Conservation (phyloP, 2,329 filamentous ascomycete genomes). For the Talaromyces sp. region DNA sequence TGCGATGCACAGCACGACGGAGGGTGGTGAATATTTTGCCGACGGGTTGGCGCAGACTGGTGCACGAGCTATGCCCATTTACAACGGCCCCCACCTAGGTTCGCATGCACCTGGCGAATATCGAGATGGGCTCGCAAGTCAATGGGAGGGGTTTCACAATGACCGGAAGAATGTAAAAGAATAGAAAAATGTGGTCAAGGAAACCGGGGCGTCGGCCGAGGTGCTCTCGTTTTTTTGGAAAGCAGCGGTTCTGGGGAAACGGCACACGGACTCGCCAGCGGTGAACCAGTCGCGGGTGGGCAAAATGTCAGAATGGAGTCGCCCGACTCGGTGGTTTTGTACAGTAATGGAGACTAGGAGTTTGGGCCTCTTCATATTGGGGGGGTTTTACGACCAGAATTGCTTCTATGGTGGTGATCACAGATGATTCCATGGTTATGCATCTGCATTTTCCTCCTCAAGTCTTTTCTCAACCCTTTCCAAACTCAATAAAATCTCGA, state of each 20-base stretch:
- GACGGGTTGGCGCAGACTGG: slow-evolving; percentile 20
- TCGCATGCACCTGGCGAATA: slow-evolving; percentile 3
- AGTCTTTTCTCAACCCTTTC: too few relatives aligned
- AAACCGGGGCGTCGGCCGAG: slow-evolving; percentile 3
- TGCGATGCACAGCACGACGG: slow-evolving; percentile 18
- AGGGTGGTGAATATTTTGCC: slow-evolving; percentile 35
- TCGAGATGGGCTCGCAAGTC: background rate
- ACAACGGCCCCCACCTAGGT: slow-evolving; percentile 9
- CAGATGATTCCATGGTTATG: background rate
- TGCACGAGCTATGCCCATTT: slow-evolving; percentile 19
- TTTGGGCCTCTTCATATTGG: background rate
- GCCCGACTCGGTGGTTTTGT: background rate
- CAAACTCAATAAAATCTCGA: too few relatives aligned
- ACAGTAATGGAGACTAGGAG: background rate
- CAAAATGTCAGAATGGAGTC: slow-evolving; percentile 19
- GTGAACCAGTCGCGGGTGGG: slow-evolving; percentile 20
- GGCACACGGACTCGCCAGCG: slow-evolving; percentile 15
- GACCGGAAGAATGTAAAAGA: slow-evolving; percentile 6
- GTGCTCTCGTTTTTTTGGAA: background rate
- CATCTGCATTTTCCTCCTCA: too few relatives aligned
- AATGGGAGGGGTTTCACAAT: background rate
- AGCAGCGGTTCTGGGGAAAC: slow-evolving; percentile 18
- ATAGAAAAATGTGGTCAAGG: background rate
- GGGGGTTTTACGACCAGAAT: too few relatives aligned
- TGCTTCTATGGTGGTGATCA: too few relatives aligned